phyloP scores from a whole-genome alignment of 495 filamentous ascomycete species.

The Neurospora sublineolata region DNA sequence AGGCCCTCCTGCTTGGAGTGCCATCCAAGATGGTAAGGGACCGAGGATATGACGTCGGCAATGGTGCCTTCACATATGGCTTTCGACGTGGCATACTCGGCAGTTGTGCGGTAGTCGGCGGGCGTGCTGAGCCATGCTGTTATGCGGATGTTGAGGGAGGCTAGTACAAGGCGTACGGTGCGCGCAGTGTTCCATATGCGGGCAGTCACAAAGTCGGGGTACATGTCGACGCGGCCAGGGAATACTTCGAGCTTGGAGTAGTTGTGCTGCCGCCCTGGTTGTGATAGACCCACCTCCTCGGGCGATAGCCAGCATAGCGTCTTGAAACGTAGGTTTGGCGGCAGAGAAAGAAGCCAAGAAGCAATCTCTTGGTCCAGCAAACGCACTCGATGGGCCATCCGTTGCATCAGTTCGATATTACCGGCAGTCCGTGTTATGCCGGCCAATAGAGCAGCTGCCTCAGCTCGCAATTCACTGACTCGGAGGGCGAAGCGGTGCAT shows the following conservation, averaged over 20 bases:
- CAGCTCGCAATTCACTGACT: conserved; percentile 31
- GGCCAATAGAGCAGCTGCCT: conserved; percentile 26
- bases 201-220: conserved; percentile 36
- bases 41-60: conserved; percentile 37
- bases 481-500: conserved; percentile 30
- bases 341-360: conserved; percentile 29
- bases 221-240: conserved; percentile 42
- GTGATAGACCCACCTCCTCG: conserved; percentile 17
- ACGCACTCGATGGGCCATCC: conserved; percentile 26
- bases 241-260: conserved; percentile 32
- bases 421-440: conserved; percentile 20
- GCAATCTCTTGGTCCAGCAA: conserved; percentile 30
- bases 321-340: conserved; percentile 22
- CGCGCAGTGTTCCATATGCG: conserved; percentile 35
- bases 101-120: conserved; percentile 38
- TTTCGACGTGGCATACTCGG: conserved; percentile 35
- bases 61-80: conserved; percentile 30
- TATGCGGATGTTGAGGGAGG: conserved; percentile 32
- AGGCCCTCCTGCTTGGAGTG: conserved; percentile 17
- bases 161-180: conserved; percentile 31
- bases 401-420: conserved; percentile 22
- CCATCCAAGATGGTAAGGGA: conserved; percentile 44
- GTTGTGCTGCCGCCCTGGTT: conserved; percentile 18
- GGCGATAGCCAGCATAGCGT: conserved; percentile 38
- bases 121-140: conserved; percentile 37